Conservation (phyloP, 352 stramenopile genomes). For the Pythium utonaiense region DNA sequence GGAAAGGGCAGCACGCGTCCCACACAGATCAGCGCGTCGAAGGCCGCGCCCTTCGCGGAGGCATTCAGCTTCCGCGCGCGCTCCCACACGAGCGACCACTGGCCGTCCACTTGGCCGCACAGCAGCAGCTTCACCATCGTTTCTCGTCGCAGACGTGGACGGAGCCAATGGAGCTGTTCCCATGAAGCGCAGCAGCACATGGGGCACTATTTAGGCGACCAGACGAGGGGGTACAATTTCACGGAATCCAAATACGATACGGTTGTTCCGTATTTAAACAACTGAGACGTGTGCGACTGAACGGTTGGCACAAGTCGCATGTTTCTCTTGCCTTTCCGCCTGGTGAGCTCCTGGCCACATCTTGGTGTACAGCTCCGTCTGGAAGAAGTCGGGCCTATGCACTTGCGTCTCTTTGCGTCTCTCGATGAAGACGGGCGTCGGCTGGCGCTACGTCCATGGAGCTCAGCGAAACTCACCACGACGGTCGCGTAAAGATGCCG, state of each 20-base stretch:
- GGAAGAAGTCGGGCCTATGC: neutral
- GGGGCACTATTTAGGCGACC: neutral
- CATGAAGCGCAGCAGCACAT: neutral
- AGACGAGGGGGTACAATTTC: too few relatives aligned
- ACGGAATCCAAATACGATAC: too few relatives aligned
- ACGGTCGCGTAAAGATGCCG: neutral
- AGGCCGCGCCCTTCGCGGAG: conserved; percentile 43
- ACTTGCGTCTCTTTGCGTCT: neutral
- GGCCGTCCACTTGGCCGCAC: conserved; percentile 52
- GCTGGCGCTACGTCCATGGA: neutral
- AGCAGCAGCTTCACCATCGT: conserved; percentile 77
- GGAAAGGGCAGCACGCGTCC: conserved; percentile 57
- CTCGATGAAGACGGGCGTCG: neutral
- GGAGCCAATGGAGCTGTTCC: neutral
- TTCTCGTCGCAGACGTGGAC: neutral
- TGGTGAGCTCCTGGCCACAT: neutral
- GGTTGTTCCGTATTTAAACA: too few relatives aligned
- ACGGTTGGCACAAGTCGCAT: neutral
- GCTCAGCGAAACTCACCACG: neutral
- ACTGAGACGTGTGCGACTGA: too few relatives aligned
- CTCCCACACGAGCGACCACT: conserved; percentile 67
- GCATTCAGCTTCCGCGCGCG: conserved; percentile 70
- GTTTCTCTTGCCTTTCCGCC: neutral
- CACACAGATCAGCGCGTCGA: conserved; percentile 61
- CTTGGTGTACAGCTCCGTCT: neutral